These are phyloP conservation scores for Phaeophleospora eucalypticola DNA, from an alignment of 2,329 filamentous ascomycete species.

Conservation along the genomic window DNA sequence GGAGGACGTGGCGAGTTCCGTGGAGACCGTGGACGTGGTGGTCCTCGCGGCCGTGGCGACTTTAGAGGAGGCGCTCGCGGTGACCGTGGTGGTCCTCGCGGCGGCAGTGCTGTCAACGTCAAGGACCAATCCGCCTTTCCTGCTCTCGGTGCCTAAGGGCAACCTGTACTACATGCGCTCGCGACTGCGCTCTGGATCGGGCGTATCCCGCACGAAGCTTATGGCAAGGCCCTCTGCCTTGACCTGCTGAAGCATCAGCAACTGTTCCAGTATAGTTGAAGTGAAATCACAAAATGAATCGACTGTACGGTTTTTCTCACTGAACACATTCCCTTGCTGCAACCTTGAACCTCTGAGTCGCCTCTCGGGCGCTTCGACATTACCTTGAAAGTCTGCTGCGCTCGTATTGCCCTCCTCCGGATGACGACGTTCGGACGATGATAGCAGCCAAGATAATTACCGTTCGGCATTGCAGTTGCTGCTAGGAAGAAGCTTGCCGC, in stretches of 20 bases:
- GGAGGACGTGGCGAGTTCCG: conserved; percentile 39
- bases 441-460: too few species aligned
- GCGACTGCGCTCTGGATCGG: not conserved
- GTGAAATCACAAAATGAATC: not conserved
- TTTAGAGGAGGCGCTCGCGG: conserved; percentile 34
- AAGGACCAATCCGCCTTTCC: conserved; percentile 34
- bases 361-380: too few species aligned
- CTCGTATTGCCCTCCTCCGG: too few species aligned
- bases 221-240: not conserved
- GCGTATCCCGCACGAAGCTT: not conserved
- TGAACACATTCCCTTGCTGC: too few species aligned
- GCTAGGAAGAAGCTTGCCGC: too few species aligned
- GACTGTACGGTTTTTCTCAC: not conserved
- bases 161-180: not conserved
- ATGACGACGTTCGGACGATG: too few species aligned
- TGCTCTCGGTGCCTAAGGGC: conserved; percentile 27
- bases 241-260: not conserved
- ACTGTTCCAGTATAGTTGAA: not conserved
- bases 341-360: too few species aligned
- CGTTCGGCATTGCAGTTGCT: too few species aligned
- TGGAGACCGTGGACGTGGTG: conserved; percentile 41
- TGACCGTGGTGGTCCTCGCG: conserved; percentile 26
- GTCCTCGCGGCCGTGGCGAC: conserved; percentile 32
- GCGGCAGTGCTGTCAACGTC: conserved; percentile 30
- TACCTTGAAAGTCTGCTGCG: too few species aligned